Percentiles rank a stretch among this genome's conserved stretches.
Conservation (phyloP, 306 rosid genomes). For the Gastrolobium villosum region DNA sequence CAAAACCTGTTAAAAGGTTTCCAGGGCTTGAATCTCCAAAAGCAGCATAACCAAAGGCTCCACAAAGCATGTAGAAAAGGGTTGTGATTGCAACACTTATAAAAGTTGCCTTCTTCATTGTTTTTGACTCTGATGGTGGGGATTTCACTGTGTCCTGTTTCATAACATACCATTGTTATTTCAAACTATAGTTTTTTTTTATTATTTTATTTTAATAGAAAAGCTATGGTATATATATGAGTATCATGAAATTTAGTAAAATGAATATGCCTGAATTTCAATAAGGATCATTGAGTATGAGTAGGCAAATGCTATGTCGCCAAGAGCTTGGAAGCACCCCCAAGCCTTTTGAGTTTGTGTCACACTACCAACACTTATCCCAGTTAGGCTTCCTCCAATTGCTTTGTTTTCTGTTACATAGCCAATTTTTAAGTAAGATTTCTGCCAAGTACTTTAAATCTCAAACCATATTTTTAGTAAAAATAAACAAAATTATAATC, state of each 20-base stretch:
- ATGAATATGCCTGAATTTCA: conserved; percentile 78
- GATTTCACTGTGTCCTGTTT: conserved; percentile 76
- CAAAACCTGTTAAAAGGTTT: conserved; percentile 80
- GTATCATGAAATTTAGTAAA: background rate
- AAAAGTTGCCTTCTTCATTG: conserved; percentile 72
- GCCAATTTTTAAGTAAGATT: conserved; percentile 23
- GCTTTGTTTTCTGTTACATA: conserved; percentile 54
- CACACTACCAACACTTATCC: conserved; percentile 67
- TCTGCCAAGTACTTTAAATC: background rate
- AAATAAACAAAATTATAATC: background rate
- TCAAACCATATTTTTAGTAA: background rate
- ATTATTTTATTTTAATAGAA: background rate
- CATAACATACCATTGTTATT: background rate
- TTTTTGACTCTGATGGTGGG: conserved; percentile 79
- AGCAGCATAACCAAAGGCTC: conserved; percentile 80
- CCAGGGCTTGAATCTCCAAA: conserved; percentile 83
- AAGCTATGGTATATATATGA: background rate
- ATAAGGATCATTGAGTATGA: conserved; percentile 85
- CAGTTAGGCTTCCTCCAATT: conserved; percentile 68
- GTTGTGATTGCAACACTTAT: conserved; percentile 69
- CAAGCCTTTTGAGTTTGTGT: conserved; percentile 72
- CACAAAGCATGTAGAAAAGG: conserved; percentile 85
- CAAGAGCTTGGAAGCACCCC: conserved; percentile 87
- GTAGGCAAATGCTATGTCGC: conserved; percentile 90
- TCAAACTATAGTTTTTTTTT: background rate